Evolutionary conservation across 495 filamentous ascomycete species (phyloP).

Genomic region (Staphylotrichum longicolle): DNA sequence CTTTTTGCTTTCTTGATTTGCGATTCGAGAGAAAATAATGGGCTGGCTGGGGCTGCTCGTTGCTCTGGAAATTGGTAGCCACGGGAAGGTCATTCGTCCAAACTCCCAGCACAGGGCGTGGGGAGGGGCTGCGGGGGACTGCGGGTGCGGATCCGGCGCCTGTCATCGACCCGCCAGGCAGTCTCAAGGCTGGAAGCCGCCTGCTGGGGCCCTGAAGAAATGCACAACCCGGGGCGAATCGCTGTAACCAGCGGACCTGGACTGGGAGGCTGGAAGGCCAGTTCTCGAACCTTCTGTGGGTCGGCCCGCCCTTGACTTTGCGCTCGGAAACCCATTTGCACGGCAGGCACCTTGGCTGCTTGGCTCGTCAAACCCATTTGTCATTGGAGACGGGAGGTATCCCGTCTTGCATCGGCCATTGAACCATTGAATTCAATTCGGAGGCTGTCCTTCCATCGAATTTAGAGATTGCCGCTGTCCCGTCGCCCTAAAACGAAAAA

Average conservation of each 20-base stretch:
- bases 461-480: no score
- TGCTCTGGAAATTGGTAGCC: slow-evolving; percentile 31
- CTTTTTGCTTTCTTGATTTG: slow-evolving; percentile 24
- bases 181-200: slow-evolving; percentile 1
- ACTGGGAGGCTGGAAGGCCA: slow-evolving; percentile 12
- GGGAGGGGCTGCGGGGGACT: slow-evolving; percentile 15
- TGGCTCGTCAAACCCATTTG: no score
- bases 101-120: slow-evolving; percentile 9
- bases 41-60: slow-evolving; percentile 33
- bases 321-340: no score
- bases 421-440: no score
- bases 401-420: no score
- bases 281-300: slow-evolving; percentile 52
- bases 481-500: no score
- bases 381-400: no score
- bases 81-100: slow-evolving; percentile 29
- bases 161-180: slow-evolving; percentile 1
- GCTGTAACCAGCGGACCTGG: slow-evolving; percentile 13
- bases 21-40: slow-evolving; percentile 33
- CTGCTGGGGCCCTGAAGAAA: background rate
- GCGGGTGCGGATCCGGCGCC: slow-evolving; percentile 9
- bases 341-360: no score
- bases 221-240: slow-evolving; percentile 19
- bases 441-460: no score
- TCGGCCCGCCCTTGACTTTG: background rate